Percentiles rank a stretch among this genome's conserved stretches.
Evolutionary conservation across 2,329 filamentous ascomycete species (phyloP).

Genomic region (Didymella sp.): DNA sequence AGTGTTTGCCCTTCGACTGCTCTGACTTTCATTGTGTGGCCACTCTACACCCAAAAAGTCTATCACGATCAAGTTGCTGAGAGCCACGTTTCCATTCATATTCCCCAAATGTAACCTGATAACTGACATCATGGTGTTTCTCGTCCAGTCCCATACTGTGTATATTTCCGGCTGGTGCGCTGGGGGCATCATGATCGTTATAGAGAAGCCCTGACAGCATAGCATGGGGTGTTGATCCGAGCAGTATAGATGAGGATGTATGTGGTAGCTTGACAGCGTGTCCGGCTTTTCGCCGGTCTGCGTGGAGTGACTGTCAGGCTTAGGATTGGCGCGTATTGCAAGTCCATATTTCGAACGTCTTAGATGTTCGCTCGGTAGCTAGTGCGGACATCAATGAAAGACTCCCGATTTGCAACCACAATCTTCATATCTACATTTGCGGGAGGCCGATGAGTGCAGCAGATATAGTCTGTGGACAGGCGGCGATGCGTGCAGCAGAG

Average conservation of each 20-base stretch:
- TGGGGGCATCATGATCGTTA: not conserved
- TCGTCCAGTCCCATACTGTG: no score
- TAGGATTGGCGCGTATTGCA: not conserved
- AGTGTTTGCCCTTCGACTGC: no score
- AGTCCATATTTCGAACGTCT: not conserved
- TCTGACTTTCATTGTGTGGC: no score
- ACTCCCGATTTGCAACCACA: not conserved
- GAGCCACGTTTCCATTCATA: no score
- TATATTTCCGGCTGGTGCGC: not conserved
- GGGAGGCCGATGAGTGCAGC: not conserved
- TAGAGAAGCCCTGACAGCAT: no score
- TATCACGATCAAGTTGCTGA: no score
- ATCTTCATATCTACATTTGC: not conserved
- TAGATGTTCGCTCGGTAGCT: not conserved
- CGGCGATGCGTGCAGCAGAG: not conserved
- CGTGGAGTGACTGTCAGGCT: not conserved
- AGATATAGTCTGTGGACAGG: not conserved
- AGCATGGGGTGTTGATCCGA: no score
- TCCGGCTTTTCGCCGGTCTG: not conserved
- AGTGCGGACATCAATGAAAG: not conserved
- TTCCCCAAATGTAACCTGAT: no score
- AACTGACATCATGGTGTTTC: no score
- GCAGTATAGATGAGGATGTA: not conserved
- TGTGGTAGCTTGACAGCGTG: not conserved
- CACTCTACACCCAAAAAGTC: no score